Percentiles rank a stretch among this genome's conserved stretches.
These are phyloP conservation scores for Kuraishia ogatae DNA, from an alignment of 805 yeast genomes.

Conservation along the genomic window DNA sequence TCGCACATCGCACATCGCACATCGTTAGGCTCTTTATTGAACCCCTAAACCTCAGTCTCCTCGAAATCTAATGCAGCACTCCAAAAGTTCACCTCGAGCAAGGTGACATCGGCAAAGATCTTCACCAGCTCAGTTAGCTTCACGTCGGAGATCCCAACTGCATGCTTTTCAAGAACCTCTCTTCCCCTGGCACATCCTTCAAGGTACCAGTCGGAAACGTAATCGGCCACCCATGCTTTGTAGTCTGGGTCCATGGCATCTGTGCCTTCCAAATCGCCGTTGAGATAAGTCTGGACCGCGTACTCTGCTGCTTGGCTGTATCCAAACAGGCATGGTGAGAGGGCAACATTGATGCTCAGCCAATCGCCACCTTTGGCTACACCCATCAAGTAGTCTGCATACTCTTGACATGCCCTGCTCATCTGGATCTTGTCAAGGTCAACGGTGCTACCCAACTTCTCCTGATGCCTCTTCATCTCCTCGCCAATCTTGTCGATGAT, in stretches of 20 bases:
- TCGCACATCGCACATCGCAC: background rate
- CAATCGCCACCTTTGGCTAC: slow-evolving; percentile 50
- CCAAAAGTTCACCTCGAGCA: slow-evolving; percentile 66
- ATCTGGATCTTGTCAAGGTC: slow-evolving; percentile 38
- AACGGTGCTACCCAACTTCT: slow-evolving; percentile 33
- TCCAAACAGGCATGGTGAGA: slow-evolving; percentile 73
- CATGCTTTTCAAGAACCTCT: slow-evolving; percentile 34
- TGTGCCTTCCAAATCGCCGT: slow-evolving; percentile 20
- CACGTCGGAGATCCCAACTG: slow-evolving; percentile 29
- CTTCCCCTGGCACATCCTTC: slow-evolving; percentile 46
- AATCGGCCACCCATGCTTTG: slow-evolving; percentile 53
- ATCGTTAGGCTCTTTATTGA: background rate
- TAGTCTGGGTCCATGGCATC: slow-evolving; percentile 19
- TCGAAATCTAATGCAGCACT: slow-evolving; percentile 1
- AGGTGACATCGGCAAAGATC: slow-evolving; percentile 51
- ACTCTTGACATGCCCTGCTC: slow-evolving; percentile 48
- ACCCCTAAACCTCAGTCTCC: background rate
- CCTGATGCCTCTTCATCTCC: slow-evolving; percentile 51
- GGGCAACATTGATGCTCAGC: slow-evolving; percentile 56
- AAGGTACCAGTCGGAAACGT: slow-evolving; percentile 47
- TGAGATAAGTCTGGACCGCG: slow-evolving; percentile 16
- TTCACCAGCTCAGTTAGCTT: slow-evolving; percentile 42
- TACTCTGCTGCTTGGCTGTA: slow-evolving; percentile 47
- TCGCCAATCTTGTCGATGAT: slow-evolving; percentile 41
- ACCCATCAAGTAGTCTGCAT: slow-evolving; percentile 50